Evolutionary conservation across 495 filamentous ascomycete species (phyloP), one percentile per base, ranked within the genome.

Genomic region (Hypoxylon subgilvum): DNA sequence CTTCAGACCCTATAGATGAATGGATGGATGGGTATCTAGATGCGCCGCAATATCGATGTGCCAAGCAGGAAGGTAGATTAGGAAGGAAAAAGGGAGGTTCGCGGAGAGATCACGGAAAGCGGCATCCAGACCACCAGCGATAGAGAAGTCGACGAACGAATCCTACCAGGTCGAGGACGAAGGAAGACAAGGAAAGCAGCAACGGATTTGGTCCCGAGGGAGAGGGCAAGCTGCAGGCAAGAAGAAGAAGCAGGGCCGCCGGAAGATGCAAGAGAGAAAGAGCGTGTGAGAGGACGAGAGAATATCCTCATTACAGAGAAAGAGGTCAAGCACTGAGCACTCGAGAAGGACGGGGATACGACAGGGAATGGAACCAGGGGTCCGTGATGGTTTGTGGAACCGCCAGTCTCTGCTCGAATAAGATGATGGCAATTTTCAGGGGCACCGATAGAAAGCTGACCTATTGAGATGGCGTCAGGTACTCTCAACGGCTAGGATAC

Each of bases 391-490:
- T 39, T 46, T 64, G 54, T 59, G 61, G 61, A 43, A 27, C 61
- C 16, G 1, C 30, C 39, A 53, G 44, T 41, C 4, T 30, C 9
- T 45, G 21, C 31, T 45, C 61, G 39, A 64, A 64, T 64, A 48
- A 45, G 44, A 58, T 23, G 1, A 45, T 52, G 10, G 54, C n/a
- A 64, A 58, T 55, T 27, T 14, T 59, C 61, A 59, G 61, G 61
- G 54, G 43, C 25, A 16, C 14, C 38, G 40, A 39, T 46, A 43
- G 25, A 52, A 41, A 42, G 45, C 27, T 43, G 17, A 32, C 31
- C n/a, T 47, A 47, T 42, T 41, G 35, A 58, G 49, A 64, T 59
- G 50, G 61, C 53, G 60, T 49, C 53, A 63, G 60, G 60, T 63
- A 63, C 60, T 52, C 45, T 13, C 8, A 53, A 48, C 60, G 43